Evolutionary conservation across 148 eudicot species (phyloP), one percentile per base, ranked within the genome.

Genomic region (Camellia lanceoleosa): DNA sequence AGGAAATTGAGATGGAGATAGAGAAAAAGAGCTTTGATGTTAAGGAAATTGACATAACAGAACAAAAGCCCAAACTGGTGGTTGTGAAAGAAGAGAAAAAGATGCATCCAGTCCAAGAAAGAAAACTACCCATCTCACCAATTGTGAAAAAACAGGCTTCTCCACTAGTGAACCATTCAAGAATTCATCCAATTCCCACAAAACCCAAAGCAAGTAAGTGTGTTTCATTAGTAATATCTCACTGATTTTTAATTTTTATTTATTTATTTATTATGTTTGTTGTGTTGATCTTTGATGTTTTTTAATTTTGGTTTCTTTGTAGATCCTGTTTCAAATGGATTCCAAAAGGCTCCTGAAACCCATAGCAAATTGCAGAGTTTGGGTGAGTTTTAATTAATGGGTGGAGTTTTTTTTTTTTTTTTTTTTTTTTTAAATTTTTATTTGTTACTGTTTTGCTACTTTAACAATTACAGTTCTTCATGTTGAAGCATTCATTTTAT

Each of bases 291-390:
- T 49, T 20, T 19, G 73, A 44, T 69, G 16, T 3, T 70, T 7
- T 46, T n/a, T 3, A 5, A 23, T 30, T n/a, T 14, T 76, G 18
- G 54, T 15, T 71, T 18, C 56, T 72, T 52, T 80, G 64, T 30
- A 79, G 90, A 15, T 78, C 66, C 80, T 13, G 81, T 51, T 43
- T 59, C 79, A 58, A 85, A 85, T 43, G 77, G 84, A 72, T 79
- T 73, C 65, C 86, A 81, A 20, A 77, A 78, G 74, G 58, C 47
- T 77, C 82, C 91, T 77, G 85, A 86, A 79, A 65, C 70, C 8
- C 90, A 87, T 69, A 83, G 79, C 84, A 90, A 80, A 82, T 79
- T 92, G 84, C 88, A 92, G 80, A 85, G 83, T 80, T 86, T 92
- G 61, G 90, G 96, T 88, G 71, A 84, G 83, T 64, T 76, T 60